Evolutionary conservation across 1,139 yeast genomes (phyloP).

Genomic region (Protomyces gravidus): DNA sequence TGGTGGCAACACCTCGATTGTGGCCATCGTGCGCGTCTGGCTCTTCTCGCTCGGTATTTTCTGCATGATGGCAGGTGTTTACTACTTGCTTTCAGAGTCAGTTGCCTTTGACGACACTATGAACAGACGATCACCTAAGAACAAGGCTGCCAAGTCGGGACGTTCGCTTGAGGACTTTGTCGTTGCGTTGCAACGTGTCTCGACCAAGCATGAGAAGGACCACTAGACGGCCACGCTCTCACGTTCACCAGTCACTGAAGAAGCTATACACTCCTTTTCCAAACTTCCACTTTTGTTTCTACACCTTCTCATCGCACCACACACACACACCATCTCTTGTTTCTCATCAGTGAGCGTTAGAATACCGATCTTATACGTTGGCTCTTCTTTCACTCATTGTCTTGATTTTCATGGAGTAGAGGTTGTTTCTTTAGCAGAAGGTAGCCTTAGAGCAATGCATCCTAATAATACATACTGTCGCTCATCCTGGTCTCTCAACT

Average conservation of each 20-base stretch:
- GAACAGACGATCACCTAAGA: conserved; percentile 77
- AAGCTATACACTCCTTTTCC: neutral
- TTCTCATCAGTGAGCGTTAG: no score
- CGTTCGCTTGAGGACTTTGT: conserved; percentile 93
- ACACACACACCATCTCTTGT: neutral
- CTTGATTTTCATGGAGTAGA: neutral
- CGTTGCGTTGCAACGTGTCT: conserved; percentile 96
- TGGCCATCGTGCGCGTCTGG: conserved; percentile 65
- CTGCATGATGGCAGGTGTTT: conserved; percentile 66
- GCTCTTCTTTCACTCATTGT: no score
- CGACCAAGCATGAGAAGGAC: conserved; percentile 87
- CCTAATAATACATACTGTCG: neutral
- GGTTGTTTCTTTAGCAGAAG: neutral
- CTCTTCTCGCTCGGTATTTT: conserved; percentile 65
- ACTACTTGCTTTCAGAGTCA: conserved; percentile 71
- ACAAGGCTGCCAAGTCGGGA: conserved; percentile 52
- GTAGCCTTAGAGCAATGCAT: neutral
- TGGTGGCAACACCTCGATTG: conserved; percentile 65
- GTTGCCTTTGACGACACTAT: conserved; percentile 84
- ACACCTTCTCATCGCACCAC: no score
- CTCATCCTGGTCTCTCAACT: neutral
- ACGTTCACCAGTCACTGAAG: no score
- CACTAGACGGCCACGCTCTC: conserved; percentile 34
- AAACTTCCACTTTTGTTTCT: neutral
- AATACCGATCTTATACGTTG: no score